These are phyloP conservation scores for Pseudocercospora macadamiae DNA, from an alignment of 2,329 filamentous ascomycete genomes.

Conservation along the genomic window DNA sequence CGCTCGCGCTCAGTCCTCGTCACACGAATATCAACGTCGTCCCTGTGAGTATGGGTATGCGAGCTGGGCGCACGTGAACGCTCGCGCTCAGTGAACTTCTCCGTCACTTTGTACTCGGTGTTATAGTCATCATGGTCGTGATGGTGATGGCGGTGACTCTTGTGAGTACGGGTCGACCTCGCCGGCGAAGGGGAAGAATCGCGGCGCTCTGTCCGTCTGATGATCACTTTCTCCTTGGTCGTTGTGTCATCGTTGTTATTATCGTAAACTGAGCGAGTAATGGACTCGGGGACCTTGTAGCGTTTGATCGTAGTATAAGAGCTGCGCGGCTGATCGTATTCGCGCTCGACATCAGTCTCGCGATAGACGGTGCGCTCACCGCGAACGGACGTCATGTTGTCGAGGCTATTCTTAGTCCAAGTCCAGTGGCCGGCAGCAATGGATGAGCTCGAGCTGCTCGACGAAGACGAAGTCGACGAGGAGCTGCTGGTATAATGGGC, in stretches of 20 bases:
- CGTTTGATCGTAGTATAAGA: conserved; percentile 62
- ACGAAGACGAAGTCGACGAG: conserved; percentile 3
- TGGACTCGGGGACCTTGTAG: conserved; percentile 58
- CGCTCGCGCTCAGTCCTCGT: conserved; percentile 42
- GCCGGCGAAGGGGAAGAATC: conserved; percentile 23
- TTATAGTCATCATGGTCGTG: conserved; percentile 27
- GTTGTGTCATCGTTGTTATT: conserved; percentile 39
- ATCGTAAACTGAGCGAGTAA: conserved; percentile 36
- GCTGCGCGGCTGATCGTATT: conserved; percentile 46
- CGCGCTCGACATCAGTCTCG: conserved; percentile 50
- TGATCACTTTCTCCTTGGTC: conserved; percentile 52
- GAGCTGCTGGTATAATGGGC: conserved; percentile 1
- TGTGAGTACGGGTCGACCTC: conserved; percentile 17
- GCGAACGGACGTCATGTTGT: conserved; percentile 42
- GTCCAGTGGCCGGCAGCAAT: conserved; percentile 3
- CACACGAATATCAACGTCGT: conserved; percentile 39
- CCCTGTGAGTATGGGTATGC: conserved; percentile 19
- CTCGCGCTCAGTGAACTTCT: conserved; percentile 25
- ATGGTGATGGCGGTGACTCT: conserved; percentile 19
- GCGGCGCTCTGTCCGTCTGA: conserved; percentile 37
- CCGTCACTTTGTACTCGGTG: conserved; percentile 32
- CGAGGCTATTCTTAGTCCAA: background rate
- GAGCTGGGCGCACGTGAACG: conserved; percentile 18
- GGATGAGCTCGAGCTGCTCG: conserved; percentile 2
- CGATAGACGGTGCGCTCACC: conserved; percentile 44